phyloP scores from a whole-genome alignment of 805 yeast species.

The Candida suzukii region DNA sequence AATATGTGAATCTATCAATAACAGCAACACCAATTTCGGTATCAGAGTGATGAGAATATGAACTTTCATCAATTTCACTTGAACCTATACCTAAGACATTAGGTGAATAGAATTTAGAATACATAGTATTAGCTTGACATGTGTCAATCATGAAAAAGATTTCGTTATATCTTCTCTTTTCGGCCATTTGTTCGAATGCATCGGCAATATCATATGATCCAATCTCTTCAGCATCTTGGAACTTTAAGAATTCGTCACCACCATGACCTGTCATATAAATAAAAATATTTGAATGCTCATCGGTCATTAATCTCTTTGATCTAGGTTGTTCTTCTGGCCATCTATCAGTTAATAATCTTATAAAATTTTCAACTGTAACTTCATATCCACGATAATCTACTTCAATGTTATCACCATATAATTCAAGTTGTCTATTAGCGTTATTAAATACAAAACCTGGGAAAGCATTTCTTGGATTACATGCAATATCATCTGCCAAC shows the following conservation, averaged over 20 bases:
- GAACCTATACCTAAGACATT: constrained; percentile 91
- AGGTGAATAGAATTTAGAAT: constrained; percentile 84
- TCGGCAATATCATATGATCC: constrained; percentile 94
- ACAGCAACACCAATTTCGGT: constrained; percentile 96
- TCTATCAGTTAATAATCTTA: constrained; percentile 87
- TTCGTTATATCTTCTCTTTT: constrained; percentile 90
- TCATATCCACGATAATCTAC: constrained; percentile 97
- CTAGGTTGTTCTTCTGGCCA: constrained; percentile 95
- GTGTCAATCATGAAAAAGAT: constrained; percentile 97
- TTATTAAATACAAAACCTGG: constrained; percentile 96
- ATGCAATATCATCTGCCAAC: constrained; percentile 95
- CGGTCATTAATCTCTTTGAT: constrained; percentile 83
- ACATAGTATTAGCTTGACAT: constrained; percentile 98
- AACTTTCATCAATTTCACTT: constrained; percentile 77
- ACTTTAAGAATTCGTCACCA: constrained; percentile 93
- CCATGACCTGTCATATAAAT: constrained; percentile 98
- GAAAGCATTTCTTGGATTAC: constrained; percentile 91
- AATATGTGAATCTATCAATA: constrained; percentile 92
- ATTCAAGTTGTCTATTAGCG: constrained; percentile 83
- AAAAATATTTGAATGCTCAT: constrained; percentile 89
- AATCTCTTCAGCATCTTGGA: constrained; percentile 97
- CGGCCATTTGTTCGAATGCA: constrained; percentile 96
- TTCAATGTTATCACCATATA: constrained; percentile 91
- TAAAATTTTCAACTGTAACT: constrained; percentile 94
- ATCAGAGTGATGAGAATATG: constrained; percentile 94